phyloP scores from a whole-genome alignment of 2,329 filamentous ascomycete genomes.

The Monilinia laxa region DNA sequence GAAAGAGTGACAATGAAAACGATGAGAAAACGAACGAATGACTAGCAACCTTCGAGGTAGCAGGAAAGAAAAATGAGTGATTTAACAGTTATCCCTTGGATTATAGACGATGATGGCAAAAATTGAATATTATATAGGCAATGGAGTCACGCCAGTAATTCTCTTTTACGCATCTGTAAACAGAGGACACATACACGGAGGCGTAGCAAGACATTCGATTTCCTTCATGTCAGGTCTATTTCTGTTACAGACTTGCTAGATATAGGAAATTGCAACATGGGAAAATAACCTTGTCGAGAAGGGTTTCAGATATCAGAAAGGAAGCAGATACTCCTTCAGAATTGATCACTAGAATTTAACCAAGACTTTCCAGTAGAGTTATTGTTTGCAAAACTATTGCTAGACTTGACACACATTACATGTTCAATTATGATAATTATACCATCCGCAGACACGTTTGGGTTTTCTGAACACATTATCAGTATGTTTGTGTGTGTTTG shows the following conservation, averaged over 20 bases:
- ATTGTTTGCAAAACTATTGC: background rate
- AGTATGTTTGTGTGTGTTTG: too few species aligned
- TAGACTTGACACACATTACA: background rate
- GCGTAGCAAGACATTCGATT: background rate
- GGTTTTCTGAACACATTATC: too few species aligned
- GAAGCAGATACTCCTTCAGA: background rate
- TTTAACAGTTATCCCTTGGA: background rate
- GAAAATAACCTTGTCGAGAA: too few species aligned
- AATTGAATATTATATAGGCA: background rate
- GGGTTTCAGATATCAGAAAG: background rate
- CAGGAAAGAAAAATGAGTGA: background rate
- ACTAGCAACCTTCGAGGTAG: background rate
- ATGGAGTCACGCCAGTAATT: too few species aligned
- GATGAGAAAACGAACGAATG: background rate
- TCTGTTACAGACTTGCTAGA: background rate
- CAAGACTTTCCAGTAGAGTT: too few species aligned
- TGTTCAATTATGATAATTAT: background rate
- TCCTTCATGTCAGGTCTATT: background rate
- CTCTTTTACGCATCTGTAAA: background rate
- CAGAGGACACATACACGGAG: background rate
- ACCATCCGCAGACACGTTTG: too few species aligned
- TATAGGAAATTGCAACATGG: background rate
- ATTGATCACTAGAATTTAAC: background rate
- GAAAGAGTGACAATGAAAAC: background rate
- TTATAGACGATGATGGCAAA: background rate